Evolutionary conservation across 2,329 filamentous ascomycete genomes (phyloP), one percentile per base, ranked within the genome.

Genomic region (Paecilomyces niveus): DNA sequence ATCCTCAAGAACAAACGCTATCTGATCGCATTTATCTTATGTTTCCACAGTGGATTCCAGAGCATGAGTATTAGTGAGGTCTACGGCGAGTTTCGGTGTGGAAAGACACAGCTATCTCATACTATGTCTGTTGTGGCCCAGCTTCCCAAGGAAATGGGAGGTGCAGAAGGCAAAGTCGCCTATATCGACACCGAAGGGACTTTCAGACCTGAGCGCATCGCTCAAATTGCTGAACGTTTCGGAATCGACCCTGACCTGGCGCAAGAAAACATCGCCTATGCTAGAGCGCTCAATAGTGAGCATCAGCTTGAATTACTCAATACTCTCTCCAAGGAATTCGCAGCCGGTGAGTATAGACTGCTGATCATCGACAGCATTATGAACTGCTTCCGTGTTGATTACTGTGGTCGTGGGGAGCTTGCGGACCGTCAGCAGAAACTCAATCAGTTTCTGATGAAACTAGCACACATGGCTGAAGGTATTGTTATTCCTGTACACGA

Each of bases 291-390:
- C 58, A 89, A 89, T 66, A 87, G 84, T 57, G 86, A 89, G 70
- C 80, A 86, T 64, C 85, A 87, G 70, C 77, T 85, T 62, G 86
- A 89, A 62, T 71, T 87, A 18, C 76, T 89, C 32, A 85, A 86
- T 69, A 80, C 79, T 15, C 78, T 89, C 10, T 79, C 83, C 49
- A 80, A 81, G 60, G 82, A 82, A 60, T 88, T 89, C 66, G 80
- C 82, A 11, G 80, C 78, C 8, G 85, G 85, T 50, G 82, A 87
- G 63, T 89, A 85, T 65, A 82, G 85, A 29, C 80, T 89, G 55
- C 77, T 89, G 55, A 80, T 89, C 62, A 83, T 89, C 65, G 86
- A 89, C 72, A 88, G 85, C 65, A 86, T 89, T 67, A 87, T 88
- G 82, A 84, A 86, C 53, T 82, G 85, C 57, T 89, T 87, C 66